A percentile compares a stretch with the other conserved stretches of the same genome.
These are phyloP conservation scores for Macrotyloma uniflorum DNA, from an alignment of 306 rosid genomes.

Conservation along the genomic window DNA sequence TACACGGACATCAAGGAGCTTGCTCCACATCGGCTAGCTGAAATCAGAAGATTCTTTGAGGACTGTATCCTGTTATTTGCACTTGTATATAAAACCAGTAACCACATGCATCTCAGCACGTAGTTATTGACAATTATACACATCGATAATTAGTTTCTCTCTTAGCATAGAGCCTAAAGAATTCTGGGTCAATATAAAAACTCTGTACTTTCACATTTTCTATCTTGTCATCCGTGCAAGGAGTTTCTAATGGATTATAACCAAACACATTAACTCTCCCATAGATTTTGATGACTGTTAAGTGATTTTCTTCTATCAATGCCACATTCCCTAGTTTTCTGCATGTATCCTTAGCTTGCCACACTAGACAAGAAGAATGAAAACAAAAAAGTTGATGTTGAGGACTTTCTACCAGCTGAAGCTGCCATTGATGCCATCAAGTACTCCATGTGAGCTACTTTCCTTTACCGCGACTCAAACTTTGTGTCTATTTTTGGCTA, in stretches of 20 bases:
- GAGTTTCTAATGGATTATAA: background rate
- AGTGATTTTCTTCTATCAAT: conserved; percentile 8
- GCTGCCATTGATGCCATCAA: conserved; percentile 81
- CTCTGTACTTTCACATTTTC: background rate
- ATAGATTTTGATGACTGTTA: background rate
- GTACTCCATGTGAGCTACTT: conserved; percentile 79
- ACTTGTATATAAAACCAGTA: background rate
- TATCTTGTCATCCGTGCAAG: background rate
- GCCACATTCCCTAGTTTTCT: conserved; percentile 24
- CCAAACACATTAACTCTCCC: background rate
- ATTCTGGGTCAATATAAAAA: background rate
- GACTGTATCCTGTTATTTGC: conserved; percentile 79
- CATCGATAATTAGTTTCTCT: conserved; percentile 1
- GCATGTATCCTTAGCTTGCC: conserved; percentile 50
- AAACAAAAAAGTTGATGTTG: conserved; percentile 93
- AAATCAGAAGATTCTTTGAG: conserved; percentile 94
- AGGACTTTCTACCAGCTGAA: conserved; percentile 88
- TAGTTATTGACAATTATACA: background rate
- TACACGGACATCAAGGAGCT: conserved; percentile 81
- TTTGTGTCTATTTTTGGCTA: background rate
- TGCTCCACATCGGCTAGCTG: conserved; percentile 96
- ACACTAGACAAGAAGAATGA: conserved; percentile 93
- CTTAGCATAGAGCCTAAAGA: background rate
- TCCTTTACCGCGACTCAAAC: conserved; percentile 1
- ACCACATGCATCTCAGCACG: background rate